A percentile compares a stretch with the other conserved stretches of the same genome.
Conservation (phyloP, 306 rosid species). For the Purshia tridentata region DNA sequence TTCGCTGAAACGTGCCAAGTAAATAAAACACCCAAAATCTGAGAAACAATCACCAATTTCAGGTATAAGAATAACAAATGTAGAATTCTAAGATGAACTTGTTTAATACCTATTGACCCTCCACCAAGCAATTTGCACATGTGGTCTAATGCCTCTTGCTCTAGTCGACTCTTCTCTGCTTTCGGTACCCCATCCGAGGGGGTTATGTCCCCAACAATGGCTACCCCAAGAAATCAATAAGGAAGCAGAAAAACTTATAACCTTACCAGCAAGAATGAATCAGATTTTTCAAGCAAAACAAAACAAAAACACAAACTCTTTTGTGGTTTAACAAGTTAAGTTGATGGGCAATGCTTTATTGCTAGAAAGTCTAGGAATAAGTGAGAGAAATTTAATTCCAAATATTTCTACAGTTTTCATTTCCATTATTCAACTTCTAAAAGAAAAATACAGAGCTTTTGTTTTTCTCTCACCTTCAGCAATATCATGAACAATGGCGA, state of each 20-base stretch:
- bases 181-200: constrained; percentile 82
- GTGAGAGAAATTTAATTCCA: not conserved
- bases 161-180: constrained; percentile 65
- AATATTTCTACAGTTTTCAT: not conserved
- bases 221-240: constrained; percentile 35
- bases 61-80: constrained; percentile 3
- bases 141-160: constrained; percentile 73
- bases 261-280: not conserved
- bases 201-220: constrained; percentile 93
- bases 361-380: not conserved
- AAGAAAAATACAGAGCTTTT: not conserved
- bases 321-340: not conserved
- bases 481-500: constrained; percentile 93
- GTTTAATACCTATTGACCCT: constrained; percentile 63
- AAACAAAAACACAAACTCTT: too few relatives aligned
- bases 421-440: not conserved
- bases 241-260: constrained; percentile 10
- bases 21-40: constrained; percentile 18
- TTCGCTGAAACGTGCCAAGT: constrained; percentile 46
- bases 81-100: not conserved
- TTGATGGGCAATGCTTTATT: not conserved
- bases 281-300: not conserved
- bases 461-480: constrained; percentile 63
- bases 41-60: constrained; percentile 18
- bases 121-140: constrained; percentile 96